Base-by-base conservation (phyloP, 306 rosid species). In the Vigna radiata region DNA sequence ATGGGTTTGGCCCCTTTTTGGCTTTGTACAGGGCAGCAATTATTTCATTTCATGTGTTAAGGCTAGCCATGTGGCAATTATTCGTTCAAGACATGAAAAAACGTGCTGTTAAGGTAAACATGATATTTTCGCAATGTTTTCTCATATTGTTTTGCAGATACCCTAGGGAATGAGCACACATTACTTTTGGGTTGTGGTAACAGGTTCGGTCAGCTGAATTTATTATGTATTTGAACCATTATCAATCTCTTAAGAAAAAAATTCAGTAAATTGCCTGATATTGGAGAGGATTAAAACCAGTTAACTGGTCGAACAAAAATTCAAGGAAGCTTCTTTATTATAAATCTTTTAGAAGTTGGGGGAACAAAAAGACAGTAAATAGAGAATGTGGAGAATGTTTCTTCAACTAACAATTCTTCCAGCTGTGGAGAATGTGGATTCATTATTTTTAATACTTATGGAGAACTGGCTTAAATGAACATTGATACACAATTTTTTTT, bases 21-120 rank as follows among this genome's bases (percentile, higher is more conserved):
- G 97, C 97, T 66, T 76, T 92, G 79, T 92, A 95, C 79, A 90
- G 99, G 77, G 99, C 97, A 53, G 85, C 96, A 15, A 86, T 92
- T 65, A 87, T 95, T 82, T 95, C 97, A 49, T 92, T 82, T 81
- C 89, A 95, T 66, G 96, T 95, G 67, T 75, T 88, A 72, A 92
- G 88, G 88, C 89, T 95, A 61, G 74, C 91, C 33, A 64, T 90
- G 39, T 92, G 89, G 96, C 97, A 72, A 74, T 75, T 90, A 18
- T 90, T 92, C 39, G 86, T 89, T 64, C 92, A 80, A 77, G 97
- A 92, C 84, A 63, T 82, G 13, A 70, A 78, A 52, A 88, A 86
- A 63, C 91, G 98, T n/a, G 97, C 98, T 8, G 47, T 85, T 76
- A 87, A 85, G 99, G 99, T 94, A 85, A 41, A 61, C 68, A 0